Base-by-base conservation (phyloP, 768 basidiomycete species). In the Hortiboletus campestris region DNA sequence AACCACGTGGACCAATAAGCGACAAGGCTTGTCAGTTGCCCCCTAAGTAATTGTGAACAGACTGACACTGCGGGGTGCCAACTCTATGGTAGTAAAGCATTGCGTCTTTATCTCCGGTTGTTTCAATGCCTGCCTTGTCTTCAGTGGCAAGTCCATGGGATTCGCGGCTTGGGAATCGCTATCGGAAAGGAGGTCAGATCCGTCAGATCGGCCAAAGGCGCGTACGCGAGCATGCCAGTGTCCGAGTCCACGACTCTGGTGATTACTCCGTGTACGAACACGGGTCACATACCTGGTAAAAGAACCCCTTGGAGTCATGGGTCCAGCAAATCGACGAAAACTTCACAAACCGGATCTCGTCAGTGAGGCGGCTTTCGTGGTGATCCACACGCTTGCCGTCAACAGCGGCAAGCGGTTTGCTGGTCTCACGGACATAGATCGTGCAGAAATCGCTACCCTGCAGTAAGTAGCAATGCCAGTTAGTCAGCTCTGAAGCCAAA, bases 221-320 rank as follows among this genome's bases (percentile, higher is more conserved):
- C 12, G 19, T 32, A 29, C 39, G 42, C 22, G 17, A 49, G 28
- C 6, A 51, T n/a, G n/a, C n/a, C n/a, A n/a, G n/a, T 44, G 20
- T 35, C 41, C 34, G 31, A 22, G 22, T 34, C 7, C 38, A 39
- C 4, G 29, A 42, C 10, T 46, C 12, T 17, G 34, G 14, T 42
- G 9, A 52, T 25, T 22, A n/a, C 11, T 43, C 34, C 16, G 7
- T n/a, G 44, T 46, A 34, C 14, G 49, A 28, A 46, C 40, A 44
- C 6, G 28, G 31, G 19, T 10, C 6, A 64, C 70, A 20, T 47
- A 78, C 77, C 76, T 91, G 90, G 67, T 94, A 94, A 72, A 93
- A 90, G 71, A 93, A 91, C 2, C 91, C 91, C 57, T 84, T 85
- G 51, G 83, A 85, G 70, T 92, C 89, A 52, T 83, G 81, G 5